Conservation (phyloP, 139 green algal genomes). For the Ulvella scutata region DNA sequence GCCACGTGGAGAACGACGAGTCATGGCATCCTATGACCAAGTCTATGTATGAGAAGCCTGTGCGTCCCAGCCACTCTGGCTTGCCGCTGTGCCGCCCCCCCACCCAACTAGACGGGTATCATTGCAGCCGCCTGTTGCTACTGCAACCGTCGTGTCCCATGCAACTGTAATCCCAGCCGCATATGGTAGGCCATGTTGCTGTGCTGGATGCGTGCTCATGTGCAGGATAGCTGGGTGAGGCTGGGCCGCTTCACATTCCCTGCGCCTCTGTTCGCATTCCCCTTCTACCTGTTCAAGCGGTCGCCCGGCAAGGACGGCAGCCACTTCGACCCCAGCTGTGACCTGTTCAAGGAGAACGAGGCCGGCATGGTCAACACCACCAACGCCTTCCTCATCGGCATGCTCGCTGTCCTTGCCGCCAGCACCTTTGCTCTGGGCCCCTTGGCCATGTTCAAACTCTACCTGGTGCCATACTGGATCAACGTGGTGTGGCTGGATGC, state of each 20-base stretch:
- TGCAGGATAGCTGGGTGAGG: slow-evolving; percentile 29
- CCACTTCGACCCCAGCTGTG: slow-evolving; percentile 79
- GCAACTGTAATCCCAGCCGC: too few relatives aligned
- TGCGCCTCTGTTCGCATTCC: slow-evolving; percentile 71
- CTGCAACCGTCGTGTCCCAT: too few relatives aligned
- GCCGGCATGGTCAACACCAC: slow-evolving; percentile 42
- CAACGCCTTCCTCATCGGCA: slow-evolving; percentile 62
- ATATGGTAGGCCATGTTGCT: background rate
- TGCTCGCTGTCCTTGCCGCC: slow-evolving; percentile 62
- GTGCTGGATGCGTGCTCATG: background rate
- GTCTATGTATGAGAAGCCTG: slow-evolving; percentile 32
- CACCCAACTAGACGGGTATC: too few relatives aligned
- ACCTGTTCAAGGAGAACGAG: slow-evolving; percentile 61
- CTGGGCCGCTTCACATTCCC: slow-evolving; percentile 65
- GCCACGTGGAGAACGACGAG: slow-evolving; percentile 94
- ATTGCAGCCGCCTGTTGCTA: too few relatives aligned
- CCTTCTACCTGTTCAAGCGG: slow-evolving; percentile 78
- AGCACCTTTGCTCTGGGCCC: slow-evolving; percentile 52
- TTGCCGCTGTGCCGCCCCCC: background rate
- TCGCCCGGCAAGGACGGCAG: slow-evolving; percentile 75
- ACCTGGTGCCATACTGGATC: slow-evolving; percentile 70
- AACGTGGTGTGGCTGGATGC: slow-evolving; percentile 87
- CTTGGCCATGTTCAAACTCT: slow-evolving; percentile 70
- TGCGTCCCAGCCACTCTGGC: slow-evolving; percentile 4
- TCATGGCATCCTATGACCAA: slow-evolving; percentile 75